Evolutionary conservation across 331 rosid species (phyloP).

Genomic region (Acacia concinna): DNA sequence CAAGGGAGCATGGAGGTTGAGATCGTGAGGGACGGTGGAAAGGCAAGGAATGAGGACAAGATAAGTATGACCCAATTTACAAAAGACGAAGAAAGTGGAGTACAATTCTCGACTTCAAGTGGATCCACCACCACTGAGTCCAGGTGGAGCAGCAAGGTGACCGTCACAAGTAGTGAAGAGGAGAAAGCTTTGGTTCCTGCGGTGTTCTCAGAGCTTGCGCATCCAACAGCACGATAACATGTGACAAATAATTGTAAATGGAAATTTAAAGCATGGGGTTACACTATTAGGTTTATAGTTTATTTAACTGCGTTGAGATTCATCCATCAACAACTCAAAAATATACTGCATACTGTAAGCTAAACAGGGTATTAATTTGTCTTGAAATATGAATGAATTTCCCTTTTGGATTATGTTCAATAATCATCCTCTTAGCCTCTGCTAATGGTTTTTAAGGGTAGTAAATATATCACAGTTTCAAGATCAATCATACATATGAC

Average conservation of each 20-base stretch:
- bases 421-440: not conserved
- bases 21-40: not conserved
- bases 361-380: not conserved
- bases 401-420: not conserved
- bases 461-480: not conserved
- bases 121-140: not conserved
- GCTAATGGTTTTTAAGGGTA: not conserved
- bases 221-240: not conserved
- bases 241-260: not conserved
- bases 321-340: not conserved
- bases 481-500: not conserved
- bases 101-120: not conserved
- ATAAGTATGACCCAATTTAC: not conserved
- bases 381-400: not conserved
- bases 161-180: slow-evolving; percentile 18
- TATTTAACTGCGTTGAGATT: not conserved
- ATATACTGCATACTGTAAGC: not conserved
- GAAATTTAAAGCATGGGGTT: not conserved
- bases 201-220: slow-evolving; percentile 8
- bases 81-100: not conserved
- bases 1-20: not conserved
- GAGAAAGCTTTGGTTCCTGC: slow-evolving; percentile 29
- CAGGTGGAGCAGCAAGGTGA: slow-evolving; percentile 14
- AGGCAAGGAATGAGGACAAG: not conserved
- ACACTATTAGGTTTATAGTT: not conserved